phyloP scores from a whole-genome alignment of 2,329 filamentous ascomycete genomes.

The Pseudopithomyces maydicus region DNA sequence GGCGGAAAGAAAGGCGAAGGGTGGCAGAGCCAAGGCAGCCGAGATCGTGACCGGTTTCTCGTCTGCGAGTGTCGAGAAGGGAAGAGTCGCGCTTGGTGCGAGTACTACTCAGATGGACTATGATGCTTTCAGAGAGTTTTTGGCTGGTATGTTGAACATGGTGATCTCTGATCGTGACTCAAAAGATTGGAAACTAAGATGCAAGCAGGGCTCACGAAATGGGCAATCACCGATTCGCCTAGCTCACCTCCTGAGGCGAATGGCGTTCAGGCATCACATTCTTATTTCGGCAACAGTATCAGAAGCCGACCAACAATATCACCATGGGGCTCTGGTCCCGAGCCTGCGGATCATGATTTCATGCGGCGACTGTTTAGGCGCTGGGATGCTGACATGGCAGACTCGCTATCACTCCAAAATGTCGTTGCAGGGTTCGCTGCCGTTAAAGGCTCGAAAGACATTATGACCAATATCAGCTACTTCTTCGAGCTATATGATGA shows the following conservation, averaged over 20 bases:
- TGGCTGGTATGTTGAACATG: conserved; percentile 60
- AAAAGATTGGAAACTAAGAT: conserved; percentile 10
- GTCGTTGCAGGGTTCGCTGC: conserved; percentile 89
- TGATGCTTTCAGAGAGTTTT: conserved; percentile 90
- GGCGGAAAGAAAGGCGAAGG: conserved; percentile 71
- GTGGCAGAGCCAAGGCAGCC: conserved; percentile 60
- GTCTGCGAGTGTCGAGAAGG: conserved; percentile 70
- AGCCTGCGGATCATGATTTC: conserved; percentile 93
- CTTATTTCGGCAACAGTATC: conserved; percentile 59
- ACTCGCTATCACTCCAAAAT: conserved; percentile 84
- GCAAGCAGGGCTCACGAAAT: conserved; percentile 74
- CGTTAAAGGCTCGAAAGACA: conserved; percentile 91
- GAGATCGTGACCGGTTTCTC: conserved; percentile 56
- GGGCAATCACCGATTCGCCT: conserved; percentile 89
- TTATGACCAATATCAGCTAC: conserved; percentile 97
- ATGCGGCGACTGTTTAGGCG: conserved; percentile 83
- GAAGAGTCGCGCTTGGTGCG: conserved; percentile 83
- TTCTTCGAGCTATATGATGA: conserved; percentile 99
- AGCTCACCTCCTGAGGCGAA: conserved; percentile 60
- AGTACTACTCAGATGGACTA: conserved; percentile 97
- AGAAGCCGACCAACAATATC: conserved; percentile 50
- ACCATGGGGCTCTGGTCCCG: conserved; percentile 64
- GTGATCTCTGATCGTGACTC: neutral
- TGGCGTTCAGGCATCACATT: conserved; percentile 58
- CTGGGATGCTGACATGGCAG: conserved; percentile 81